phyloP scores from a whole-genome alignment of 352 stramenopile species.

The Lagenidium giganteum region DNA sequence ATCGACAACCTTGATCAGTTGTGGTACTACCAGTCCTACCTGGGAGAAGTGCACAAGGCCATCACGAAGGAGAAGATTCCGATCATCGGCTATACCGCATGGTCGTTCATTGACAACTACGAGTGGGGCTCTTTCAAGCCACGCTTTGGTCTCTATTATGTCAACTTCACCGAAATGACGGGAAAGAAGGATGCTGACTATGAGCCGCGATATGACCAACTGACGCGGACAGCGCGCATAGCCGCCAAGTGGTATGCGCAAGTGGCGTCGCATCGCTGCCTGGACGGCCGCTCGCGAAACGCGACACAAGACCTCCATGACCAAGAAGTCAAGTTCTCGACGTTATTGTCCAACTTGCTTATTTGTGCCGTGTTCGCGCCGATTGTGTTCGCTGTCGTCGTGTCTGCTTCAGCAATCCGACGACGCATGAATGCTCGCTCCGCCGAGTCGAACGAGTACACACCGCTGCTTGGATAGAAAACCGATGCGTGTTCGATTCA shows the following conservation, averaged over 20 bases:
- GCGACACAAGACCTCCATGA: too few relatives aligned
- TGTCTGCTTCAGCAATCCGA: background rate
- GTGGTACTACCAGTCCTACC: conserved; percentile 53
- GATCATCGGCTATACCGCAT: conserved; percentile 91
- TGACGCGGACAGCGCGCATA: conserved; percentile 32
- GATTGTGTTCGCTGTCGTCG: background rate
- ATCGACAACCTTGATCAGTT: conserved; percentile 59
- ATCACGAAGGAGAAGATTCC: conserved; percentile 52
- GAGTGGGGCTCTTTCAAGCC: conserved; percentile 85
- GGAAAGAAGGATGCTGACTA: conserved; percentile 28
- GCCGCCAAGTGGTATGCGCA: conserved; percentile 56
- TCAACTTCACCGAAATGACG: conserved; percentile 38
- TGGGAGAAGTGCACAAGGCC: conserved; percentile 55
- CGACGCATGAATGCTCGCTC: too few relatives aligned
- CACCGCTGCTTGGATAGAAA: conserved; percentile 7
- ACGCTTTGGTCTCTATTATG: conserved; percentile 62
- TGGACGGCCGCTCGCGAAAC: background rate
- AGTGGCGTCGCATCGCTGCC: conserved; percentile 16
- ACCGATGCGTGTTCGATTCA: too few relatives aligned
- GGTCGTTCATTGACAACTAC: conserved; percentile 94
- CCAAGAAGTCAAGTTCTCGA: background rate
- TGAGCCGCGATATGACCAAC: conserved; percentile 20
- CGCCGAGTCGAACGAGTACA: conserved; percentile 5
- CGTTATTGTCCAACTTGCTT: conserved; percentile 1
- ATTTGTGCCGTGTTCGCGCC: background rate